These are phyloP conservation scores for Adansonia rubrostipa DNA, from an alignment of 441 rosid species.

Conservation along the genomic window DNA sequence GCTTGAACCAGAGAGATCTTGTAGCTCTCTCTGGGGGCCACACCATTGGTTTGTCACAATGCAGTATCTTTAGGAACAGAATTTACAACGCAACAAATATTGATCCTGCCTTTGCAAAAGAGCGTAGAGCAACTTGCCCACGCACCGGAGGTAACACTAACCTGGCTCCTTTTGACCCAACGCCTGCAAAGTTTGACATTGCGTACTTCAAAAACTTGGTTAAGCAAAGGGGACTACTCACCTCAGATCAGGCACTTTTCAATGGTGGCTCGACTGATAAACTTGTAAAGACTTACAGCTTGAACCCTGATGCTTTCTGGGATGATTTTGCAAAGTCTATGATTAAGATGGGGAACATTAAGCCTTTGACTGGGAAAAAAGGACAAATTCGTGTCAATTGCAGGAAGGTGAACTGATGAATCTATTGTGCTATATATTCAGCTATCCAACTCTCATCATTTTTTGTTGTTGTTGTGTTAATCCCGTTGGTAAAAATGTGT, in stretches of 20 bases:
- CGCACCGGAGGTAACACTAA: constrained; percentile 28
- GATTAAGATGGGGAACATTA: constrained; percentile 1
- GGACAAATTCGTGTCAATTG: constrained; percentile 55
- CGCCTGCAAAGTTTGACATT: not conserved
- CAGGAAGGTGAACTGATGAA: constrained; percentile 29
- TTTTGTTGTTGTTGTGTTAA: not conserved
- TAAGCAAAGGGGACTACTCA: not conserved
- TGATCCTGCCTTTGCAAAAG: constrained; percentile 33
- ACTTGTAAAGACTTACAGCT: not conserved
- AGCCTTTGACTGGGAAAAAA: not conserved
- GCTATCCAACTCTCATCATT: not conserved
- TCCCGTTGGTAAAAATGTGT: not conserved
- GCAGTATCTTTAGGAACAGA: constrained; percentile 33
- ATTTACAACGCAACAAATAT: constrained; percentile 44
- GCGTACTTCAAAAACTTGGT: not conserved
- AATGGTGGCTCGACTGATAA: not conserved
- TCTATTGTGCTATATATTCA: too few species aligned
- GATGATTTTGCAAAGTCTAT: not conserved
- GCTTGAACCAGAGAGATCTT: constrained; percentile 42
- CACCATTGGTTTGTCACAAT: constrained; percentile 46
- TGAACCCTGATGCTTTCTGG: not conserved
- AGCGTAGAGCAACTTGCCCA: constrained; percentile 24
- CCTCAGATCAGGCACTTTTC: not conserved
- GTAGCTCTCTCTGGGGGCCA: constrained; percentile 60
- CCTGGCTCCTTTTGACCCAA: not conserved